Base-by-base conservation (phyloP, 2,329 filamentous ascomycete species). In the Colletotrichum sp. region DNA sequence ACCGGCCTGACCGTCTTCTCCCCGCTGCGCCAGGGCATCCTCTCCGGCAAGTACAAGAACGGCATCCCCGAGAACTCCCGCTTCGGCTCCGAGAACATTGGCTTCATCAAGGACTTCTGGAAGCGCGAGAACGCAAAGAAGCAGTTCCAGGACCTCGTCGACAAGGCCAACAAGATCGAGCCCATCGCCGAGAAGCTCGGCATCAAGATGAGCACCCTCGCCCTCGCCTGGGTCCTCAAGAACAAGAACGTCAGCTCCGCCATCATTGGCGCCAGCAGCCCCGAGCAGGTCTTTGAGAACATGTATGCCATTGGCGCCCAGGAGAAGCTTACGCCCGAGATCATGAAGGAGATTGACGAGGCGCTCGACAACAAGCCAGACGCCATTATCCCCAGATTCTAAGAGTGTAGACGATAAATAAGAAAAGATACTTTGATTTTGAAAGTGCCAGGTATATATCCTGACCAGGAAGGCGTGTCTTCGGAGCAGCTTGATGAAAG, bases 11-110 rank as follows among this genome's bases (percentile, higher is more conserved):
- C 92, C 15, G 89, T 90, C 75, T 94, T 90, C 84, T 92, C 89
- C 4, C 93, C 92, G 3, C 84, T 94, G 80, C 82, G 82, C 61
- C 81, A 84, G 67, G 92, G 92, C 25, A 87, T 94, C 76, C 84
- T 94, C 77, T 92, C 91, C 0, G 93, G 92, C 63, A 94, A 94
- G 83, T 94, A 94, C 85, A 92, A 91, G 82, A 85, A 92, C 79
- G 91, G 90, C 32, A 90, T 93, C 55, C 91, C 92, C 6, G 85
- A 89, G 6, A 89, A 89, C 77, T 92, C 90, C n/a, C 87, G 93
- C 32, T 86, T 93, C 74, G 88, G 89, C 15, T 87, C 88, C 79
- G 88, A 88, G 57, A 86, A 89, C 68, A 88, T 93, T 76, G 87
- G 89, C 69, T 93, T 89, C 81, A 87, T 93, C 79, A 83, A 88